Conservation (phyloP, 164 flowering plant genomes). For the Akebia trifoliata region DNA sequence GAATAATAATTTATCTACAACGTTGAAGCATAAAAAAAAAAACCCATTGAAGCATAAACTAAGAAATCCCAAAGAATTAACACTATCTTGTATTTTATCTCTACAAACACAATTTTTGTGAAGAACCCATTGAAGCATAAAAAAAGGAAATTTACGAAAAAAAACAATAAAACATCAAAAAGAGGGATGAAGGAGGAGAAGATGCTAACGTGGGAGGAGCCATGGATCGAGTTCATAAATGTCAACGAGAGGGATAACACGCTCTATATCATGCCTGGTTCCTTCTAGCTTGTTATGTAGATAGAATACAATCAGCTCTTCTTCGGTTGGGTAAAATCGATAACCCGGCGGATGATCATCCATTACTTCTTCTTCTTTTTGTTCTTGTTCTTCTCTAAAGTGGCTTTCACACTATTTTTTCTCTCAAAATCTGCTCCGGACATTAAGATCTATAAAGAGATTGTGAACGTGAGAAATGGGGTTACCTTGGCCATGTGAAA, state of each 20-base stretch:
- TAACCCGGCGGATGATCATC: conserved; percentile 26
- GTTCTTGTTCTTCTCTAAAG: too few species aligned
- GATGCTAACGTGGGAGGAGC: conserved; percentile 41
- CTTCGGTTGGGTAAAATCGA: conserved; percentile 64
- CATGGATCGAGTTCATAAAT: conserved; percentile 40
- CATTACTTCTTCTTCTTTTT: too few species aligned
- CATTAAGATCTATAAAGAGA: too few species aligned
- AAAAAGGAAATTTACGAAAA: background rate
- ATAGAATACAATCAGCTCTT: conserved; percentile 49
- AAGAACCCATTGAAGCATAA: background rate
- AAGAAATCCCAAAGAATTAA: too few species aligned
- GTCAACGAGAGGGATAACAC: conserved; percentile 38
- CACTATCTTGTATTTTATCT: too few species aligned
- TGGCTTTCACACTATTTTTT: too few species aligned
- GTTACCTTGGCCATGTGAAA: too few species aligned
- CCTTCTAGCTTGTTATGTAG: conserved; percentile 39
- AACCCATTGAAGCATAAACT: too few species aligned
- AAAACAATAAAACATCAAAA: background rate
- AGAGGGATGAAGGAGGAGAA: background rate
- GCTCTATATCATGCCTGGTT: conserved; percentile 13
- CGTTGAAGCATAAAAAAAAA: too few species aligned
- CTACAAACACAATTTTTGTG: background rate
- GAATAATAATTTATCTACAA: too few species aligned
- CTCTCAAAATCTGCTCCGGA: too few species aligned
- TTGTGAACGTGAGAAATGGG: too few species aligned